Evolutionary conservation across 352 stramenopile genomes (phyloP).

Genomic region (Halophytophthora polymorphica): DNA sequence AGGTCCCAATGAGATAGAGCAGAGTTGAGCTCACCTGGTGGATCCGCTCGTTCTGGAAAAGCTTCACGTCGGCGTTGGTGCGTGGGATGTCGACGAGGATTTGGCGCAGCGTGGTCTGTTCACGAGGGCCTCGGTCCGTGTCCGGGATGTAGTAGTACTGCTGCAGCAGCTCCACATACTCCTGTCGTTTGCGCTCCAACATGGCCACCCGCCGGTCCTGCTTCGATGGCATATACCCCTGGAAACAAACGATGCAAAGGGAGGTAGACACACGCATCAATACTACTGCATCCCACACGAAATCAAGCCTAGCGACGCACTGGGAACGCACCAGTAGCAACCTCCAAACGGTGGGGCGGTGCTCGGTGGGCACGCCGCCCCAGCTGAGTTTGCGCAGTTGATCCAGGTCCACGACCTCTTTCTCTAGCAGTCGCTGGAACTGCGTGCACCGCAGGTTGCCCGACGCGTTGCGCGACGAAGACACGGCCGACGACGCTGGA

Average conservation of each 20-base stretch:
- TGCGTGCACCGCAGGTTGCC: slow-evolving; percentile 72
- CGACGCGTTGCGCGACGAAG: slow-evolving; percentile 55
- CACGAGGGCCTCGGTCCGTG: slow-evolving; percentile 90
- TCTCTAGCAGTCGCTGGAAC: slow-evolving; percentile 64
- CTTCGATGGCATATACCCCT: slow-evolving; percentile 97
- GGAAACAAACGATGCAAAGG: slow-evolving; percentile 2
- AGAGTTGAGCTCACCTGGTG: slow-evolving; percentile 54
- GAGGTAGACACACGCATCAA: neutral
- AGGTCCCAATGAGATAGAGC: too few species aligned
- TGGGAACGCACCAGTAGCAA: slow-evolving; percentile 86
- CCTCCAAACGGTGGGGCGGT: slow-evolving; percentile 93
- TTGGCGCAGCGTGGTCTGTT: slow-evolving; percentile 94
- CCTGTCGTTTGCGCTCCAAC: slow-evolving; percentile 92
- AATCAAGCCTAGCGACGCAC: neutral
- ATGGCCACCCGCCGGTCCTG: slow-evolving; percentile 87
- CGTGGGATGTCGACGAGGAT: slow-evolving; percentile 99
- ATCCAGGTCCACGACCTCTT: slow-evolving; percentile 86
- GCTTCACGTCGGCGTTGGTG: slow-evolving; percentile 94
- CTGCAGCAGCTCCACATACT: slow-evolving; percentile 94
- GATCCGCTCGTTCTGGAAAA: slow-evolving; percentile 96
- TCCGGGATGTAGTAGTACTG: slow-evolving; percentile 98
- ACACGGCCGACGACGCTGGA: neutral
- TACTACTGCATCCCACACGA: neutral
- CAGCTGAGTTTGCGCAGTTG: slow-evolving; percentile 89
- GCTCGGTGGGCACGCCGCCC: slow-evolving; percentile 86